Evolutionary conservation across 805 yeast genomes (phyloP).

Genomic region (Saturnispora hagleri): DNA sequence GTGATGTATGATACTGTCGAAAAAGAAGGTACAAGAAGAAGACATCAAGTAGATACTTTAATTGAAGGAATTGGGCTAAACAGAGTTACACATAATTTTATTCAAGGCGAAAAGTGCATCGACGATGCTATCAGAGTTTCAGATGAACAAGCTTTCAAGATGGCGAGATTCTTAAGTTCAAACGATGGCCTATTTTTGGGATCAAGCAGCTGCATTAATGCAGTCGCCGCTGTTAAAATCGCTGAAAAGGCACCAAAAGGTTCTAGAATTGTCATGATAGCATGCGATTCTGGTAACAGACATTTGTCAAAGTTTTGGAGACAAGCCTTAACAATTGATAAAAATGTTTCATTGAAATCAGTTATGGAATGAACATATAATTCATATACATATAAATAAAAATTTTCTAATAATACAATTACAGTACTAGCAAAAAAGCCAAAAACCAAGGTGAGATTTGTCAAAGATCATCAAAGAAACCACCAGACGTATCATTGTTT

Average conservation of each 20-base stretch:
- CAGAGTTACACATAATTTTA: constrained; percentile 74
- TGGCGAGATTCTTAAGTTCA: constrained; percentile 78
- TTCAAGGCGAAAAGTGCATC: constrained; percentile 56
- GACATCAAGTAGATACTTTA: constrained; percentile 94
- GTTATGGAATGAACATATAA: constrained; percentile 20
- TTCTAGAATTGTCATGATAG: constrained; percentile 66
- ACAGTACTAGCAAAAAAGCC: background rate
- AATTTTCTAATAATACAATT: background rate
- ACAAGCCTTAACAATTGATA: constrained; percentile 37
- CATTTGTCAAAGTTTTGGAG: constrained; percentile 93
- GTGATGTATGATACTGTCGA: constrained; percentile 90
- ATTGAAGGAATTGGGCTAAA: constrained; percentile 93
- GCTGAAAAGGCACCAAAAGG: constrained; percentile 47
- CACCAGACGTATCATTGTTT: constrained; percentile 34
- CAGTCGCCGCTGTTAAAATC: constrained; percentile 73
- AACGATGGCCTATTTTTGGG: constrained; percentile 90
- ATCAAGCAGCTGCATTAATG: constrained; percentile 86
- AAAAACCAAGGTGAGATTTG: background rate
- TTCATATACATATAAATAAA: background rate
- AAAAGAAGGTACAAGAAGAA: constrained; percentile 83
- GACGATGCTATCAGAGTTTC: constrained; percentile 75
- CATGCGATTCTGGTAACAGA: constrained; percentile 88
- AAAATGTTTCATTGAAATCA: constrained; percentile 31
- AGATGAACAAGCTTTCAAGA: constrained; percentile 72
- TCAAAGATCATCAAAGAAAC: constrained; percentile 53